Percentiles rank a stretch among this genome's conserved stretches.
Evolutionary conservation across 2,329 filamentous ascomycete species (phyloP).

Genomic region (Mycosphaerella sp.): DNA sequence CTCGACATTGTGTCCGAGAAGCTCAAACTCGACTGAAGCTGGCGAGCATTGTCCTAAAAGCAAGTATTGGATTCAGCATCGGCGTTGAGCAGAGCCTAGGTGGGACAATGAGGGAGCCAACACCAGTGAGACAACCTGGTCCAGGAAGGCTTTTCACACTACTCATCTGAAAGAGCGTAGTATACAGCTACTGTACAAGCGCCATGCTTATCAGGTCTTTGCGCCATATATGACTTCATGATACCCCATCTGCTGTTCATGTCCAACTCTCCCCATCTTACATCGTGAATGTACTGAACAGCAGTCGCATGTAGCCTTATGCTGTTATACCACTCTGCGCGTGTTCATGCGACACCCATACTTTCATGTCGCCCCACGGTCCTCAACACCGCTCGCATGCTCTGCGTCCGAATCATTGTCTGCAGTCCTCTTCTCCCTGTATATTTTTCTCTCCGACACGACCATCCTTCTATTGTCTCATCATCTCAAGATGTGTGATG

Average conservation of each 20-base stretch:
- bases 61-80: constrained; percentile 33
- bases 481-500: constrained; percentile 72
- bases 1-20: background rate
- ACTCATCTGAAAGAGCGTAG: constrained; percentile 13
- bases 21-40: constrained; percentile 12
- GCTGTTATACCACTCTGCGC: background rate
- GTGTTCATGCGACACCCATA: no score
- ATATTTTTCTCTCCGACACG: background rate
- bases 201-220: constrained; percentile 19
- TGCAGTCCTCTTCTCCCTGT: background rate
- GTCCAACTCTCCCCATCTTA: background rate
- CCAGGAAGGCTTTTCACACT: background rate
- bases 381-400: background rate
- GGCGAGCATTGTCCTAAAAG: constrained; percentile 1
- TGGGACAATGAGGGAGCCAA: constrained; percentile 6
- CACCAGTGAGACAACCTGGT: background rate
- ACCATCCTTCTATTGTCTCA: constrained; percentile 34
- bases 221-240: constrained; percentile 9
- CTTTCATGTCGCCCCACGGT: no score
- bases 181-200: constrained; percentile 19
- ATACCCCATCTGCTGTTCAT: constrained; percentile 9
- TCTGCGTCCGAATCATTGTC: background rate
- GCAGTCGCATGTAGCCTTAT: background rate
- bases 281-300: background rate
- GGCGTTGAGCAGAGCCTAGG: constrained; percentile 18